phyloP scores from a whole-genome alignment of 805 yeast species.

The Saccharomyces cerevisiae region DNA sequence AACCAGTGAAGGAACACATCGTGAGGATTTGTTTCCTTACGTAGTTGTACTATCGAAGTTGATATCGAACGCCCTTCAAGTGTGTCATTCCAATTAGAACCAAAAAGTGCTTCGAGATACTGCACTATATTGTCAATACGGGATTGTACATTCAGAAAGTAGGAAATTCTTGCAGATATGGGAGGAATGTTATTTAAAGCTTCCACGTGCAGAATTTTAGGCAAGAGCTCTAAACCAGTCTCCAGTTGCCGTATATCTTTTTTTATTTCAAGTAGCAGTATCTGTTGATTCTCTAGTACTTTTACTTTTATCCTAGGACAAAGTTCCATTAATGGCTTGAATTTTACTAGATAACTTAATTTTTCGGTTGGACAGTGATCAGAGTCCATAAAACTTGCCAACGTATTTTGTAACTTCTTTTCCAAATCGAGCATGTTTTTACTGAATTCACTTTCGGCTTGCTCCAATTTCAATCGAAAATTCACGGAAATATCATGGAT shows the following conservation, averaged over 20 bases:
- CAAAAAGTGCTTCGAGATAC: constrained; percentile 45
- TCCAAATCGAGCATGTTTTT: constrained; percentile 40
- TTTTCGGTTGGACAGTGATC: constrained; percentile 38
- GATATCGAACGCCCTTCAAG: constrained; percentile 61
- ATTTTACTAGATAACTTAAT: constrained; percentile 43
- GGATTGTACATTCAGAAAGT: constrained; percentile 44
- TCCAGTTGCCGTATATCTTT: constrained; percentile 39
- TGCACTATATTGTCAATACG: constrained; percentile 36
- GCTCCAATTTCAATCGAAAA: constrained; percentile 28
- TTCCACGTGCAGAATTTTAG: constrained; percentile 30
- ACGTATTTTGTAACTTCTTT: constrained; percentile 33
- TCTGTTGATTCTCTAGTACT: constrained; percentile 50
- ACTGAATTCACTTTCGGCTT: constrained; percentile 36
- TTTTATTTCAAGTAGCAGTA: constrained; percentile 41
- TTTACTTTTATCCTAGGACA: constrained; percentile 52
- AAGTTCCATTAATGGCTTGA: constrained; percentile 36
- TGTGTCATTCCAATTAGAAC: constrained; percentile 51
- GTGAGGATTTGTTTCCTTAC: constrained; percentile 39
- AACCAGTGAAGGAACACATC: constrained; percentile 45
- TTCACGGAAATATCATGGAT: constrained; percentile 35
- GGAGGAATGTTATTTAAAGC: constrained; percentile 41
- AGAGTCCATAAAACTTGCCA: constrained; percentile 33
- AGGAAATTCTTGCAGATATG: constrained; percentile 39
- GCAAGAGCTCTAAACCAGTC: constrained; percentile 31
- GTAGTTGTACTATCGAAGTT: constrained; percentile 39